These are phyloP conservation scores for Rhizoclosmatium globosum DNA, from an alignment of 192 early-diverging fungal genomes.

Conservation along the genomic window DNA sequence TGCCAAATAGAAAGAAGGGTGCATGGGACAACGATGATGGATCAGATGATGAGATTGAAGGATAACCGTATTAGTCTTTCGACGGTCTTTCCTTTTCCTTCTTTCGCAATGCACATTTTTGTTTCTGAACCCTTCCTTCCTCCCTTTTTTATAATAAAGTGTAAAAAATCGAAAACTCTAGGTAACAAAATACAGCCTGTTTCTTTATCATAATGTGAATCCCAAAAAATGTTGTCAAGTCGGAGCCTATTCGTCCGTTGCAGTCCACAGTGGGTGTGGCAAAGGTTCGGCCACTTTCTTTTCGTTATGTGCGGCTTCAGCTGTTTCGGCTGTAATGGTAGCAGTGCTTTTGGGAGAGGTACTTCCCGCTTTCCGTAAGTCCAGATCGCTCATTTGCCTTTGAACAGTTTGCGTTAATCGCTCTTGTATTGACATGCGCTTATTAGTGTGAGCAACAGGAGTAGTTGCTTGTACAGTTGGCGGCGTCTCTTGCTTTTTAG, in stretches of 20 bases:
- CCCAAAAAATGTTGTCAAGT: no score
- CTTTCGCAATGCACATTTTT: not conserved
- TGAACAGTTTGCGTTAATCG: slow-evolving; percentile 21
- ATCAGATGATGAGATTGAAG: slow-evolving; percentile 9
- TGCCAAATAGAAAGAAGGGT: slow-evolving; percentile 31
- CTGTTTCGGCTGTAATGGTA: no score
- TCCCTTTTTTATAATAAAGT: not conserved
- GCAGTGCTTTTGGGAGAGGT: no score
- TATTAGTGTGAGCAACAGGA: not conserved
- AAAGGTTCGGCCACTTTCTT: not conserved
- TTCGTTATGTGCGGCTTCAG: no score
- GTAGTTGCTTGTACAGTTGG: not conserved
- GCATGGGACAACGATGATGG: slow-evolving; percentile 28
- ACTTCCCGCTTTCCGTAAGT: not conserved
- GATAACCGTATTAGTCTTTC: not conserved
- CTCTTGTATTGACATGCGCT: slow-evolving; percentile 13
- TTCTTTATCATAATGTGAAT: not conserved
- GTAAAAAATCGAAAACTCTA: no score
- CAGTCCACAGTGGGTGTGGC: slow-evolving; percentile 24
- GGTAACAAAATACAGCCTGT: not conserved
- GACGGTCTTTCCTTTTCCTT: no score
- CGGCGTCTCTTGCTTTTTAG: not conserved
- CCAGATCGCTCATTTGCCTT: slow-evolving; percentile 32
- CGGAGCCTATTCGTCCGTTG: not conserved
- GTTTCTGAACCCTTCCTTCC: not conserved